Evolutionary conservation across 306 rosid genomes (phyloP), one percentile per base, ranked within the genome.

Genomic region (Vicia sativa): DNA sequence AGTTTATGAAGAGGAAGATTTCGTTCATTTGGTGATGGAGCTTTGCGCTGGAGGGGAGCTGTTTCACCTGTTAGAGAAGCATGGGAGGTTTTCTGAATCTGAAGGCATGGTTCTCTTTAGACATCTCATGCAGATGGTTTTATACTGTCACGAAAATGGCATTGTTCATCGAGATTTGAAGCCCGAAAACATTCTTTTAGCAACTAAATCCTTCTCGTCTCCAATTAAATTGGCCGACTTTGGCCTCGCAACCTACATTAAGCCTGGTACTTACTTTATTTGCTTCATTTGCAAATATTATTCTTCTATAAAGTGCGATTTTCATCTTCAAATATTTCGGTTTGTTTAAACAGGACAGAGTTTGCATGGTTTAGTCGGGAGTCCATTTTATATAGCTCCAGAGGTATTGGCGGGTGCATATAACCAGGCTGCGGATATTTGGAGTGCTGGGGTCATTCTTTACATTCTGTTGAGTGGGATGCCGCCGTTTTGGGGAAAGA

Each of bases 11-110:
- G 96, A 87, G 76, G 92, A 87, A 66, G 77, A 75, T 71, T 84
- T 80, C 43, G 96, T 90, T 71, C 96, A 90, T 77, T 79, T 90
- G 86, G 90, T 87, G 76, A 90, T 90, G 96, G 96, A 90, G 80
- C 96, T 90, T 80, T 90, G 96, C 72, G 96, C 96, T 11, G 96
- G 96, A 61, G 95, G 96, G 38, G 96, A 90, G 78, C 82, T 90
- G 57, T 87, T 90, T 80, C 95, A 87, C 75, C 79, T 80, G 55
- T 73, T 90, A 55, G 92, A 90, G 84, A 84, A 90, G 83, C 80
- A 85, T 2, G 96, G 96, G 6, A 68, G 84, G 58, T 87, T 90
- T 82, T 81, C 84, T 0, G 92, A 90, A 76, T 75, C 84, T 0
- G 92, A 87, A 38, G 92, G 92, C 2, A 79, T 86, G 79, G 87